phyloP scores from a whole-genome alignment of 768 basidiomycete species.

The Psilocybe tampanensis region DNA sequence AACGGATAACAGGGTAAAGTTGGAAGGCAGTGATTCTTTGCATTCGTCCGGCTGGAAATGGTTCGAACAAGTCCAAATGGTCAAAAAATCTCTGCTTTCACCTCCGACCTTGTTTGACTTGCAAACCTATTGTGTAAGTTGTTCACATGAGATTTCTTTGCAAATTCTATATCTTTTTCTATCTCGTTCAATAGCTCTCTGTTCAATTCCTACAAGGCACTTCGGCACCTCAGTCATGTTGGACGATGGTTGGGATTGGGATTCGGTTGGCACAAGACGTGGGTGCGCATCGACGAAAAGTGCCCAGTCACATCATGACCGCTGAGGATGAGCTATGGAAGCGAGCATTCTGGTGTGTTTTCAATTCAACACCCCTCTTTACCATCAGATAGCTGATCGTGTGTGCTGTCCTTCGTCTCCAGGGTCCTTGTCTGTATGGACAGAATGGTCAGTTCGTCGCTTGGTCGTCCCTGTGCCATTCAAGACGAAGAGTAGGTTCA shows the following conservation, averaged over 20 bases:
- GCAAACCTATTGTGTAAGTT: slow-evolving; percentile 62
- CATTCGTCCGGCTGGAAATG: slow-evolving; percentile 67
- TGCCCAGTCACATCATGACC: slow-evolving; percentile 33
- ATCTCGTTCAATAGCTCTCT: slow-evolving; percentile 41
- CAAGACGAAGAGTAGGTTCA: slow-evolving; percentile 74
- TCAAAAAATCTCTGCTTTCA: slow-evolving; percentile 61
- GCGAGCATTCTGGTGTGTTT: slow-evolving; percentile 59
- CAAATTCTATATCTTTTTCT: too few relatives aligned
- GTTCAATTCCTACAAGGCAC: slow-evolving; percentile 57
- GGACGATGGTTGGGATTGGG: slow-evolving; percentile 73
- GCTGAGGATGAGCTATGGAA: slow-evolving; percentile 78
- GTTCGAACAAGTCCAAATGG: slow-evolving; percentile 69
- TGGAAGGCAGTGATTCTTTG: slow-evolving; percentile 36
- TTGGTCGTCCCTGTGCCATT: slow-evolving; percentile 77
- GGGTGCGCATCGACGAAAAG: slow-evolving; percentile 62
- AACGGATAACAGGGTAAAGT: slow-evolving; percentile 56
- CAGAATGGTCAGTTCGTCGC: slow-evolving; percentile 47
- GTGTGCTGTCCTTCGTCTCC: not conserved
- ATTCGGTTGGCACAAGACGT: slow-evolving; percentile 79
- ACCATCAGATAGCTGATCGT: not conserved
- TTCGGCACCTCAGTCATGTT: slow-evolving; percentile 63
- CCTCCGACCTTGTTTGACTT: slow-evolving; percentile 75
- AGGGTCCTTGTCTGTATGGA: slow-evolving; percentile 63
- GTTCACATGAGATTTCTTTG: too few relatives aligned
- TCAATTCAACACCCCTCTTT: not conserved